Base-by-base conservation (phyloP, 371 early-diverging fungal species). In the Apophysomyces elegans region DNA sequence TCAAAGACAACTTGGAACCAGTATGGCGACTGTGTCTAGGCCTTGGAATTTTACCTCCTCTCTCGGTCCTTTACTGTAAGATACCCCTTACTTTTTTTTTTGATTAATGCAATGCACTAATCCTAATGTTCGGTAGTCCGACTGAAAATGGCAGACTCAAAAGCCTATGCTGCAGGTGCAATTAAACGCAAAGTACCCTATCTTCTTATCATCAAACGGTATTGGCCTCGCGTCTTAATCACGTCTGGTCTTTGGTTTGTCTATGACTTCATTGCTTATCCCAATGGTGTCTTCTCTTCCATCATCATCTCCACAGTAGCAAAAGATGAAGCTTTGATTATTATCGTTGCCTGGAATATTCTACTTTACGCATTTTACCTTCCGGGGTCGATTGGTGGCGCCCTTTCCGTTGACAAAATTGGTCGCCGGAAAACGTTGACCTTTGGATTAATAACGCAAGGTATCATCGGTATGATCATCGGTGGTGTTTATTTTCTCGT, bases 221-320 rank as follows among this genome's bases (percentile, higher is more conserved):
- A 84, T 62, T 86, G 88, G 86, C 78, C 76, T 54, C 80, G 81
- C 54, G 69, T 87, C 18, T 59, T 86, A 16, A 70, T 82, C 26
- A 76, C 83, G 8, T 76, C 78, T 32, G 84, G 81, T 37, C 71
- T 78, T 37, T 87, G 87, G 87, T 87, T 87, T 67, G 70, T 87
- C 38, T 87, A 87, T 70, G 84, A 87, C 69, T 85, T 84, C 44
- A 75, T 85, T 66, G 73, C 83, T 7, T 85, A 80, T 61, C 84
- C 86, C 7, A 74, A 67, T 58, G 84, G 87, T 32, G 81, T 86
- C 63, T 86, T 86, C 37, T 77, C 77, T 36, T 67, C 72, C 37
- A 65, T 80, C 18, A 87, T 87, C 61, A 67, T 87, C 54, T 73
- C 72, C 37, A 73, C 67, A 16, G 79, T 80, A 7, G 72, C 72